A percentile compares a stretch with the other conserved stretches of the same genome.
phyloP scores from a whole-genome alignment of 441 rosid genomes.

The Adansonia madagascariensis region DNA sequence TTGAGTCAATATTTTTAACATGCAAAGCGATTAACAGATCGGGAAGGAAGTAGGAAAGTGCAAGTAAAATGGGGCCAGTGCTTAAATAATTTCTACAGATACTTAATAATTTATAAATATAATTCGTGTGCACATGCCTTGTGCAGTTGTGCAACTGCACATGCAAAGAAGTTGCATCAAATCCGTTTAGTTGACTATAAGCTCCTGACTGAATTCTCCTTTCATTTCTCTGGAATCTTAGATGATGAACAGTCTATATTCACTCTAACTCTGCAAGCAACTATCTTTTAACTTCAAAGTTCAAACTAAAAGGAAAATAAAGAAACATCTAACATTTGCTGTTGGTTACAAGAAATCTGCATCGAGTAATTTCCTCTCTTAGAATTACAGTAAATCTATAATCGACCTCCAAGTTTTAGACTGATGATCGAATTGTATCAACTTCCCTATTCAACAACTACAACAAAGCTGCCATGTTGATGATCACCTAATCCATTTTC shows the following conservation, averaged over 20 bases:
- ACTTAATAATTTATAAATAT: too few relatives aligned
- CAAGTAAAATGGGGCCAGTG: background rate
- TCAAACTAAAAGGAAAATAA: background rate
- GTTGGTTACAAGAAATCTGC: background rate
- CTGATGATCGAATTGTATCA: background rate
- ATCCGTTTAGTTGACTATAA: background rate
- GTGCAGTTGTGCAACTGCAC: background rate
- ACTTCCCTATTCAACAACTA: slow-evolving; percentile 13
- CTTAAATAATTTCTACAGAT: background rate
- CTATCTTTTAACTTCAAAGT: background rate
- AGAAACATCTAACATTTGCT: background rate
- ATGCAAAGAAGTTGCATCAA: background rate
- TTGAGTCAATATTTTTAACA: too few relatives aligned
- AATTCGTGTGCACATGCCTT: slow-evolving; percentile 2
- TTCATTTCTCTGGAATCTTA: background rate
- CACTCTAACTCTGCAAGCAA: background rate
- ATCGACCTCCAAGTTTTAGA: background rate
- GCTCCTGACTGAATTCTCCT: background rate
- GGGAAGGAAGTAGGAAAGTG: background rate
- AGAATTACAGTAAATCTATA: background rate
- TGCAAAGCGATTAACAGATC: background rate
- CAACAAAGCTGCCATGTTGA: slow-evolving; percentile 3
- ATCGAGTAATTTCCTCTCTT: background rate
- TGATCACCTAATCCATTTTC: background rate
- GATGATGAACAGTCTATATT: background rate